Conservation (phyloP, 768 basidiomycete genomes). For the Hygrophoropsis aurantiaca region DNA sequence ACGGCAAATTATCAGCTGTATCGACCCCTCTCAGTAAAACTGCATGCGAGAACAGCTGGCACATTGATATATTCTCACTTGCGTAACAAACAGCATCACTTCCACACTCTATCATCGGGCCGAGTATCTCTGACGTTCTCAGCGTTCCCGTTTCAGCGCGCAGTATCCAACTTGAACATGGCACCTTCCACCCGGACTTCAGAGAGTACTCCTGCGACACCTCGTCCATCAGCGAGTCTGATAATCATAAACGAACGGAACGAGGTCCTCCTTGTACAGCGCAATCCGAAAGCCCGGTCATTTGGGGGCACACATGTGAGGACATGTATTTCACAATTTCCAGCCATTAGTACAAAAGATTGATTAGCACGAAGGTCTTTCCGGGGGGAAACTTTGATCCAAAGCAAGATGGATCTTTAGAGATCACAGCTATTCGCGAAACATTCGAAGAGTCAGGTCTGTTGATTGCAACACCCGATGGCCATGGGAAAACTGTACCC, state of each 20-base stretch:
- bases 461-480: slow-evolving; percentile 48
- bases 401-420: slow-evolving; percentile 55
- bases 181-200: neutral
- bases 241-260: slow-evolving; percentile 65
- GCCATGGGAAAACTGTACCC: slow-evolving; percentile 13
- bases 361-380: slow-evolving; percentile 53
- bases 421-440: slow-evolving; percentile 69
- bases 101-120: no score
- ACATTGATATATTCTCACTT: no score
- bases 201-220: slow-evolving; percentile 17
- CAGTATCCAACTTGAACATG: neutral
- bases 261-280: slow-evolving; percentile 68
- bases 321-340: no score
- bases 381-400: slow-evolving; percentile 72
- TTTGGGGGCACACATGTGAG: slow-evolving; percentile 71
- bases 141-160: neutral
- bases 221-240: slow-evolving; percentile 67
- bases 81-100: no score
- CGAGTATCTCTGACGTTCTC: no score
- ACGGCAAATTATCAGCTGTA: no score
- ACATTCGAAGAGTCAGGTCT: slow-evolving; percentile 78
- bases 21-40: no score
- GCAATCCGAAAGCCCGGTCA: slow-evolving; percentile 61
- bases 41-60: no score
- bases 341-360: no score